Evolutionary conservation across 31 red algal species (phyloP).

Genomic region (Endocladia muricata): DNA sequence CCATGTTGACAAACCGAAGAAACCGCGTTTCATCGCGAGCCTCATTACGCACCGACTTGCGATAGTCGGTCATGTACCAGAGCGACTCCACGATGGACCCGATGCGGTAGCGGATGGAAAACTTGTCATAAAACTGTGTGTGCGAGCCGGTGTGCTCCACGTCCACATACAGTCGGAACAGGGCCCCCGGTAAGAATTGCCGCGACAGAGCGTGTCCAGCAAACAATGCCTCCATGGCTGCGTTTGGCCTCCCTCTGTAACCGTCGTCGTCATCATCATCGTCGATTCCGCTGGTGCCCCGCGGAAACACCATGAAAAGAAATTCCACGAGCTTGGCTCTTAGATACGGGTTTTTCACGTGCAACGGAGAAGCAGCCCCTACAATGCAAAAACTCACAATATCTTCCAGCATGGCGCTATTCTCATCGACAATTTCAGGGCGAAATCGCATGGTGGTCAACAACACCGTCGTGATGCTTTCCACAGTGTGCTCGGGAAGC

Average conservation of each 20-base stretch:
- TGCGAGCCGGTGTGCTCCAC: constrained; percentile 96
- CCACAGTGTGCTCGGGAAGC: constrained; percentile 84
- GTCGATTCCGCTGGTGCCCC: constrained; percentile 23
- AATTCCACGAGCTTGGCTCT: constrained; percentile 90
- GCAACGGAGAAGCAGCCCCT: constrained; percentile 75
- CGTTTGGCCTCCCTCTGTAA: constrained; percentile 10
- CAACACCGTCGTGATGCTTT: constrained; percentile 73
- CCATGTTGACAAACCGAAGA: constrained; percentile 95
- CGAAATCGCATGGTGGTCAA: constrained; percentile 52
- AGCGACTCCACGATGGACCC: constrained; percentile 78
- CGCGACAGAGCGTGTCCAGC: constrained; percentile 57
- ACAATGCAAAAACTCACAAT: constrained; percentile 82
- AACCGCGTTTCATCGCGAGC: constrained; percentile 79
- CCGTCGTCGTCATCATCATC: constrained; percentile 57
- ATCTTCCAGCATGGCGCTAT: constrained; percentile 58
- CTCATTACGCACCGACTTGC: constrained; percentile 67
- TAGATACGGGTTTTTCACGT: constrained; percentile 93
- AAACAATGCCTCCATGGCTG: constrained; percentile 80
- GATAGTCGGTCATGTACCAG: constrained; percentile 86
- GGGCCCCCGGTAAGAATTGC: constrained; percentile 74
- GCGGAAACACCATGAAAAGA: constrained; percentile 71
- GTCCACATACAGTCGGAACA: constrained; percentile 97
- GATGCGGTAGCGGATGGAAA: constrained; percentile 91
- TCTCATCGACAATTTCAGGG: constrained; percentile 68
- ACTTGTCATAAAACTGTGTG: constrained; percentile 99